Evolutionary conservation across 352 stramenopile genomes (phyloP), one percentile per base, ranked within the genome.

Genomic region (Pythium biforme): DNA sequence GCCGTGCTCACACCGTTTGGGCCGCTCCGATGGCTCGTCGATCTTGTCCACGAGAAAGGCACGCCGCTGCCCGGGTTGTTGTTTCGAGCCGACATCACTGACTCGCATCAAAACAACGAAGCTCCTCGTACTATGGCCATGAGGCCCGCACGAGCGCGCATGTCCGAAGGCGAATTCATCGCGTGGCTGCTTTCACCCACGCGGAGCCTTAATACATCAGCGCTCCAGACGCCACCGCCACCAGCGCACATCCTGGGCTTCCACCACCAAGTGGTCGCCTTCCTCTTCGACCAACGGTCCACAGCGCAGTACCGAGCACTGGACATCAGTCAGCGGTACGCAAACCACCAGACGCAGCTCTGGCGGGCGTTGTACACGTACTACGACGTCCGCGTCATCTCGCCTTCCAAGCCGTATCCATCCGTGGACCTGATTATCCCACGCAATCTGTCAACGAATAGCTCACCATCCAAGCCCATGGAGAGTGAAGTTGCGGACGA

Each of bases 1-100:
- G 97, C 97, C 4, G 97, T 99, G 3, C 74, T 99, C 20, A 96
- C 95, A 10, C 97, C 97, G 0, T 92, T 96, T 59, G 97, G 97
- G 12, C 97, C 97, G 19, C 77, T 99, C 19, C 95, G 96, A 27
- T 94, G 88, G 19, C 76, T 99, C 2, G 92, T 94, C 9, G 83
- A 98, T 55, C 73, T 98, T 22, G 94, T 98, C 34, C 90, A 97
- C 47, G 81, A 97, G 53, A 86, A 91, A 41, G 81, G 83, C 1
- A 88, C 79, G 5, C 76, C 83, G 1, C 92, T 99, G 51, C 95
- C 94, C 7, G 96, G 94, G 17, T 72, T 98, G 26, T 76, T 99
- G 25, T 99, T 98, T 74, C 94, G 99, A 74, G 91, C 95, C 17
- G 69, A 94, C 23, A 76, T 93, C 29, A 48, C 68, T 37, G 69